These are phyloP conservation scores for Solanum chmielewskii DNA, from an alignment of 257 asterid genomes.

Conservation along the genomic window DNA sequence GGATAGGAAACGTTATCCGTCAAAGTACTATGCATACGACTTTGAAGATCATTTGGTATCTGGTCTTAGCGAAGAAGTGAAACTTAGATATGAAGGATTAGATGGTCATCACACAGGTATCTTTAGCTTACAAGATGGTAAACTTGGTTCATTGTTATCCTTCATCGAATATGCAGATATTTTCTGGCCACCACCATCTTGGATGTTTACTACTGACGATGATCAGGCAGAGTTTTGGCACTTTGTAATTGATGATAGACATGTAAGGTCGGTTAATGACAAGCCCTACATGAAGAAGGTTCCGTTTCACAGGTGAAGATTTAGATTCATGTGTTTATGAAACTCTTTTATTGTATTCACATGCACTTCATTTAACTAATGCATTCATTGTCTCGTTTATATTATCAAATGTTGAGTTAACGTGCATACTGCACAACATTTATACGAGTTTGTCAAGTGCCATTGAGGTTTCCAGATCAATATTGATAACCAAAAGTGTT, in stretches of 20 bases:
- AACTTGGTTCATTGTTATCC: neutral
- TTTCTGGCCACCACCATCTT: neutral
- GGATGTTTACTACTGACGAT: neutral
- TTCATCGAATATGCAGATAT: neutral
- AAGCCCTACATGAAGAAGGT: neutral
- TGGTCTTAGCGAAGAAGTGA: neutral
- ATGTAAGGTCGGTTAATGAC: neutral
- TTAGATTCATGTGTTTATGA: neutral
- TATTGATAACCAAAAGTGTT: too few species aligned
- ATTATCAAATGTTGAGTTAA: too few species aligned
- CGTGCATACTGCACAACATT: too few species aligned
- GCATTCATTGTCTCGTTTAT: neutral
- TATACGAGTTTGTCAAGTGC: too few species aligned
- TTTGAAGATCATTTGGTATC: too few species aligned
- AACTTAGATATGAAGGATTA: neutral
- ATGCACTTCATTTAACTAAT: too few species aligned
- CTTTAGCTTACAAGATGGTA: neutral
- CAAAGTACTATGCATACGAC: too few species aligned
- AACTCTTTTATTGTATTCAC: neutral
- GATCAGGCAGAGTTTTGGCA: neutral
- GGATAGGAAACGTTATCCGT: too few species aligned
- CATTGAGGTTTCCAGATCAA: too few species aligned
- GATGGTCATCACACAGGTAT: neutral
- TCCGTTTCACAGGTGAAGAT: neutral
- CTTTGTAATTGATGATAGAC: neutral